Evolutionary conservation across 1,284 basidiomycete genomes (phyloP).

Genomic region (Retiboletus flavoniger): DNA sequence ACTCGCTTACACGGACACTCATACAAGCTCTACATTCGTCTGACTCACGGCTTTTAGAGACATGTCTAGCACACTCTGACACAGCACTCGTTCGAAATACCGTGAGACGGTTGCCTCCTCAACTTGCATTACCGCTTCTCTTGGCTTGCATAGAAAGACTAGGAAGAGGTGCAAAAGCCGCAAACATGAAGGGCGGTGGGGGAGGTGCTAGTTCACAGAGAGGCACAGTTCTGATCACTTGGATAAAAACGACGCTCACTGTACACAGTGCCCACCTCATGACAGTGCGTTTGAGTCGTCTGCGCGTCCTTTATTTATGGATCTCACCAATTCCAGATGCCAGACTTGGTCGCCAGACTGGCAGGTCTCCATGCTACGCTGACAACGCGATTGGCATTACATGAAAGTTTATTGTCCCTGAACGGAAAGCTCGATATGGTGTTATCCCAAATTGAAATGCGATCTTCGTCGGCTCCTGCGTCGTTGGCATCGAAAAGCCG

Average conservation of each 20-base stretch:
- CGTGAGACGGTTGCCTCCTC: slow-evolving; percentile 84
- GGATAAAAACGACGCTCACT: slow-evolving; percentile 86
- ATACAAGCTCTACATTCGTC: slow-evolving; percentile 97
- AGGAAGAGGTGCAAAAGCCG: slow-evolving; percentile 71
- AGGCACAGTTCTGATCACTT: slow-evolving; percentile 80
- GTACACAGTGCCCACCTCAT: slow-evolving; percentile 92
- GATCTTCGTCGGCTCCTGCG: slow-evolving; percentile 62
- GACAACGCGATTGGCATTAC: slow-evolving; percentile 75
- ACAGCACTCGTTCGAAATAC: slow-evolving; percentile 83
- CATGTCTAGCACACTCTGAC: slow-evolving; percentile 86
- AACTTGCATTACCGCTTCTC: slow-evolving; percentile 84
- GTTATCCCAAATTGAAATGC: slow-evolving; percentile 89
- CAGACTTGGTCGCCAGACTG: slow-evolving; percentile 80
- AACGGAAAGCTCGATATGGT: slow-evolving; percentile 92
- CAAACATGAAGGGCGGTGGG: slow-evolving; percentile 76
- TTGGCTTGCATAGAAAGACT: slow-evolving; percentile 89
- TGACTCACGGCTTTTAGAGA: slow-evolving; percentile 85
- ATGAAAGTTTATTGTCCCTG: slow-evolving; percentile 83
- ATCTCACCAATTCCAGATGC: slow-evolving; percentile 57
- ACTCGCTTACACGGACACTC: slow-evolving; percentile 90
- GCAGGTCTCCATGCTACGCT: slow-evolving; percentile 84
- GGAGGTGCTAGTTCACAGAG: slow-evolving; percentile 83
- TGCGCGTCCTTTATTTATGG: slow-evolving; percentile 2
- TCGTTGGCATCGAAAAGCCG: slow-evolving; percentile 46
- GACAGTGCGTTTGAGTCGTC: slow-evolving; percentile 62